A percentile compares a stretch with the other conserved stretches of the same genome.
Evolutionary conservation across 2,329 filamentous ascomycete genomes (phyloP).

Genomic region (Sordariomycetes sp.): DNA sequence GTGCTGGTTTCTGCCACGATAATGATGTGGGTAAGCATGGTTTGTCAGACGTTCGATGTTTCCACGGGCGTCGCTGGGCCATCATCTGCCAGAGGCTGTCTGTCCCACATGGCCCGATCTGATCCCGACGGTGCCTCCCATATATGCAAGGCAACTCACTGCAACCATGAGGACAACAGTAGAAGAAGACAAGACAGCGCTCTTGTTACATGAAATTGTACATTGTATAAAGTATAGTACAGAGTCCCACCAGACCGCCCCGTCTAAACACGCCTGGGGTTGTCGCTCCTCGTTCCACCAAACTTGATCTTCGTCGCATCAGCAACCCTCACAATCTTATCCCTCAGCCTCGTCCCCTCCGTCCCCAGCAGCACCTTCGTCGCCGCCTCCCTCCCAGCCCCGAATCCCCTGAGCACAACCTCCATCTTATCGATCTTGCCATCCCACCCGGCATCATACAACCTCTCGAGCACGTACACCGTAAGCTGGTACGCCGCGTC

Average conservation of each 20-base stretch:
- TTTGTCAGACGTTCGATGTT: no score
- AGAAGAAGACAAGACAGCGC: background rate
- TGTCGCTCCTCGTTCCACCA: constrained; percentile 79
- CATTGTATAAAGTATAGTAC: background rate
- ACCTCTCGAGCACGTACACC: constrained; percentile 68
- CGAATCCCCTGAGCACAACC: constrained; percentile 74
- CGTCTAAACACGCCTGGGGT: constrained; percentile 56
- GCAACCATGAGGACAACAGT: background rate
- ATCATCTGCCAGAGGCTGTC: no score
- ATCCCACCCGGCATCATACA: constrained; percentile 70
- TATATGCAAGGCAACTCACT: background rate
- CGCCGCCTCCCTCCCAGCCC: constrained; percentile 74
- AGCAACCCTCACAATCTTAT: constrained; percentile 64
- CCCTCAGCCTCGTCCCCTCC: constrained; percentile 65
- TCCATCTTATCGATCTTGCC: constrained; percentile 66
- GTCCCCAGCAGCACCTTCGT: constrained; percentile 78
- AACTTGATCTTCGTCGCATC: constrained; percentile 90
- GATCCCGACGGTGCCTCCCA: no score
- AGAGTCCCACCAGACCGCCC: background rate
- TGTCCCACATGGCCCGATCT: no score
- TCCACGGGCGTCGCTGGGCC: no score
- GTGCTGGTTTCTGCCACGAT: background rate
- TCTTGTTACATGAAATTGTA: background rate
- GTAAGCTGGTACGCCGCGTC: constrained; percentile 87
- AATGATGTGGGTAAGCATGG: background rate